Conservation (phyloP, 2,329 filamentous ascomycete genomes). For the Rachicladosporium sp. region DNA sequence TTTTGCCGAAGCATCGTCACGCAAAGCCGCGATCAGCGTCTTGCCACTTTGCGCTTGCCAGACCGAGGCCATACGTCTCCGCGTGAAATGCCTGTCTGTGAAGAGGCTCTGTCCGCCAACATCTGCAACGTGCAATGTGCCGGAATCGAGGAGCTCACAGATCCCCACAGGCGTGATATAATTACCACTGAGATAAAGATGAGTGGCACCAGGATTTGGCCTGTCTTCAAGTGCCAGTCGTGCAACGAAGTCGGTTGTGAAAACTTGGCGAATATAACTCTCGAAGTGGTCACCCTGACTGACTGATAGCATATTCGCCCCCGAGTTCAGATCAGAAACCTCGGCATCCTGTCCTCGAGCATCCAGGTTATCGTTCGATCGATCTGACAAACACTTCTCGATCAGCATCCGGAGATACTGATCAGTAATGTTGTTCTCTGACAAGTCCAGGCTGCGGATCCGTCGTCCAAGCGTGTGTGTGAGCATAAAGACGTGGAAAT, state of each 20-base stretch:
- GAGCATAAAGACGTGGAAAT: constrained; percentile 40
- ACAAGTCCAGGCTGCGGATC: constrained; percentile 44
- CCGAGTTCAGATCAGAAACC: constrained; percentile 4
- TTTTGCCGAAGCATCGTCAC: too few species aligned
- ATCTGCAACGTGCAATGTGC: constrained; percentile 43
- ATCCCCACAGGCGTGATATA: constrained; percentile 43
- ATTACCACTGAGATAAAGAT: constrained; percentile 48
- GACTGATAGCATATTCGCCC: constrained; percentile 26
- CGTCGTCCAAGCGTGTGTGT: constrained; percentile 39
- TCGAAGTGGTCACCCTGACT: constrained; percentile 39
- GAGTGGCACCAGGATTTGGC: constrained; percentile 43
- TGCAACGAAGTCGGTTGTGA: constrained; percentile 39
- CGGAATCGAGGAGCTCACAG: constrained; percentile 40
- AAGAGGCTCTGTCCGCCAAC: constrained; percentile 24
- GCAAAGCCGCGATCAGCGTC: too few species aligned
- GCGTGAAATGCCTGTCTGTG: too few species aligned
- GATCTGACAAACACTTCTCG: constrained; percentile 34
- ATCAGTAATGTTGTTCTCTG: constrained; percentile 47
- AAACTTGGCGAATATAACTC: constrained; percentile 35
- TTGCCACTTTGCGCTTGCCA: too few species aligned
- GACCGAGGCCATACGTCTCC: too few species aligned
- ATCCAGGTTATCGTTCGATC: too few species aligned
- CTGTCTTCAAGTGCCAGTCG: constrained; percentile 44
- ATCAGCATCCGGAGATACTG: constrained; percentile 40
- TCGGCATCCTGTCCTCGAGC: too few species aligned